Evolutionary conservation across 345 rosid genomes (phyloP), one percentile per base, ranked within the genome.

Genomic region (Cochlearia excelsa): DNA sequence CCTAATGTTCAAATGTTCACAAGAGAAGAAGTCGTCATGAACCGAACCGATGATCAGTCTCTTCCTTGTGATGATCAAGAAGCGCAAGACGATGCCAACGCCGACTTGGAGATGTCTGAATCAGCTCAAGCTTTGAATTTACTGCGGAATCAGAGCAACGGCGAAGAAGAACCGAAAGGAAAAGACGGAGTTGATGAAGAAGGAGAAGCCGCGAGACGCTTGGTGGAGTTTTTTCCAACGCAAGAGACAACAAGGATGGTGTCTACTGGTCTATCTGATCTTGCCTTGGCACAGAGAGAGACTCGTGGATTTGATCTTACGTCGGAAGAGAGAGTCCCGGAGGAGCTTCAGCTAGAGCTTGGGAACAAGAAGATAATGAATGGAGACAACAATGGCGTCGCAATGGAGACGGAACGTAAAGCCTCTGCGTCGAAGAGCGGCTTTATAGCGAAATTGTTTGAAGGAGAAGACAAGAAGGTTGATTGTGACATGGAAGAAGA

Each of bases 1-100:
- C 95, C 91, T 16, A 54, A 45, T 57, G 87, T 53, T 47, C 77
- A 65, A 65, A 87, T 84, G 91, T 58, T 69, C 40, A 40, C 2
- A 70, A 79, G 79, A 48, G 63, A 75, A 49, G 82, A 74, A 4
- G 74, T 16, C 23, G 23, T 68, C 51, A 56, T 59, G 42, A 78
- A 47, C 56, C 81, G 72, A 63, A 57, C 72, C 46, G 29, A 56
- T 9, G 23, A 65, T 30, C 34, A 74, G 26, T 27, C 55, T 52
- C 44, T 68, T 74, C 65, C 61, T 46, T 16, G 23, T 16, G n/a
- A 54, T 57, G 67, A 61, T 30, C 65, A 80, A 68, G 74, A 57
- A 4, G 43, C 29, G 27, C 75, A 67, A 49, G 72, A 59, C 45
- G 40, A 38, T 16, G 75, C 26, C 46, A 63, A 30, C 51, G 65